Evolutionary conservation across 192 early-diverging fungal genomes (phyloP).

Genomic region (Backusella macrospora): DNA sequence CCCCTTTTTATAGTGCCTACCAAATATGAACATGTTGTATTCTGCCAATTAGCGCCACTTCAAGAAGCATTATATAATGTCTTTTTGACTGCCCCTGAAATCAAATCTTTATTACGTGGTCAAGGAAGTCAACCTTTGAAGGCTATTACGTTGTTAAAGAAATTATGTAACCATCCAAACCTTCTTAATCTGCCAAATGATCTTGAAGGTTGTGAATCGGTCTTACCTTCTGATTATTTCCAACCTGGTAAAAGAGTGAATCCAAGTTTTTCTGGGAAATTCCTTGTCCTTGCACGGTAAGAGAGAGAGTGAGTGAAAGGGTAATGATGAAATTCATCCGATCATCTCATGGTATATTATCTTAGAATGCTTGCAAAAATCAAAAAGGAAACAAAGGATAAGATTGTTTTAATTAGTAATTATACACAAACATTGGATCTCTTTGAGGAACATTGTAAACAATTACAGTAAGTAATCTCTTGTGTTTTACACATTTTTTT

Average conservation of each 20-base stretch:
- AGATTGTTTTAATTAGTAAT: constrained; percentile 98
- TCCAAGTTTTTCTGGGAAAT: constrained; percentile 81
- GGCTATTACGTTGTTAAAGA: constrained; percentile 92
- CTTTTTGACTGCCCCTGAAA: constrained; percentile 72
- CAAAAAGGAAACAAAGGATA: constrained; percentile 75
- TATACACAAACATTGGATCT: constrained; percentile 98
- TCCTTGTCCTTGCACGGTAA: constrained; percentile 74
- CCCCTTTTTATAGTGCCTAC: constrained; percentile 68
- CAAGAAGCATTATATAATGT: constrained; percentile 84
- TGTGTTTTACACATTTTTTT: too few relatives aligned
- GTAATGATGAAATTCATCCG: too few relatives aligned
- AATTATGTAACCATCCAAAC: constrained; percentile 97
- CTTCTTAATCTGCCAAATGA: constrained; percentile 71
- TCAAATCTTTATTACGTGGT: constrained; percentile 70
- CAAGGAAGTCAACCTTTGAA: constrained; percentile 81
- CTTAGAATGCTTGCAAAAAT: constrained; percentile 73
- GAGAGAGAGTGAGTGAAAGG: neutral
- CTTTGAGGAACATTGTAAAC: constrained; percentile 86
- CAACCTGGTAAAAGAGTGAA: constrained; percentile 41
- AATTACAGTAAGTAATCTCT: constrained; percentile 58
- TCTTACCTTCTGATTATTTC: constrained; percentile 59
- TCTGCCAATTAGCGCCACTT: constrained; percentile 78
- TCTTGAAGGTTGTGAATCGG: constrained; percentile 59
- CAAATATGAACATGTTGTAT: constrained; percentile 99
- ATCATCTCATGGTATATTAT: neutral